A percentile compares a stretch with the other conserved stretches of the same genome.
phyloP scores from a whole-genome alignment of 2,329 filamentous ascomycete genomes.

The Leptographium radiaticola region DNA sequence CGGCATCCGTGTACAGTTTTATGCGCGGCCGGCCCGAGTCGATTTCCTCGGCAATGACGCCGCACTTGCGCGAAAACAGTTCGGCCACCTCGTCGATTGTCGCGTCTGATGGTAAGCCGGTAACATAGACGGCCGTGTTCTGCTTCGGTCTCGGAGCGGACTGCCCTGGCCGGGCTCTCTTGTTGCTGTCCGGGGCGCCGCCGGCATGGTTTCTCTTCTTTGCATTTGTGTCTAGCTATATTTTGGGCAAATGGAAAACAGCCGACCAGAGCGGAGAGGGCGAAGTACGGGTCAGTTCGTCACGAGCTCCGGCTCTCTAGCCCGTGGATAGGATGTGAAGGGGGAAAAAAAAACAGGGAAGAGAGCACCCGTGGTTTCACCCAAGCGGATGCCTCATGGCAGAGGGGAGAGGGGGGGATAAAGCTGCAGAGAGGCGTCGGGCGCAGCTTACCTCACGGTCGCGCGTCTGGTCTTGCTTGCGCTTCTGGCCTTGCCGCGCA shows the following conservation, averaged over 20 bases:
- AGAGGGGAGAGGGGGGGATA: not conserved
- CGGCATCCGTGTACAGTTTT: slow-evolving; percentile 77
- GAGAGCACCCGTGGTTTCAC: not conserved
- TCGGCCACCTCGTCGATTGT: slow-evolving; percentile 70
- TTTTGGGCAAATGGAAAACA: not conserved
- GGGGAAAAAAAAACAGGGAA: not conserved
- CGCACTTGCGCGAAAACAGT: slow-evolving; percentile 71
- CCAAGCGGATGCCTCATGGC: not conserved
- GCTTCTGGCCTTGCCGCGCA: slow-evolving; percentile 21
- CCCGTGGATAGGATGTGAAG: not conserved
- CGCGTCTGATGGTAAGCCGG: slow-evolving; percentile 68
- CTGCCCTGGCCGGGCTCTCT: slow-evolving; percentile 12
- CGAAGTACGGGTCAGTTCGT: slow-evolving; percentile 2
- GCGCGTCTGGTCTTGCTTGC: slow-evolving; percentile 25
- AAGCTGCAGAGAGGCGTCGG: slow-evolving; percentile 5
- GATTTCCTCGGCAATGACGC: slow-evolving; percentile 88
- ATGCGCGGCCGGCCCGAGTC: slow-evolving; percentile 79
- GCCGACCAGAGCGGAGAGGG: not conserved
- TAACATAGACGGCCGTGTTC: slow-evolving; percentile 89
- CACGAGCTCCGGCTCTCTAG: not conserved
- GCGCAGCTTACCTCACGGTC: slow-evolving; percentile 30
- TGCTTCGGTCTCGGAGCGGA: slow-evolving; percentile 40
- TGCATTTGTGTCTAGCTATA: slow-evolving; percentile 4
- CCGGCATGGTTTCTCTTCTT: not conserved
- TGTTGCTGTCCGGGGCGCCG: slow-evolving; percentile 1